A percentile compares a stretch with the other conserved stretches of the same genome.
These are phyloP conservation scores for Aspergillus pseudoviridinutans DNA, from an alignment of 2,329 filamentous ascomycete species.

Conservation along the genomic window DNA sequence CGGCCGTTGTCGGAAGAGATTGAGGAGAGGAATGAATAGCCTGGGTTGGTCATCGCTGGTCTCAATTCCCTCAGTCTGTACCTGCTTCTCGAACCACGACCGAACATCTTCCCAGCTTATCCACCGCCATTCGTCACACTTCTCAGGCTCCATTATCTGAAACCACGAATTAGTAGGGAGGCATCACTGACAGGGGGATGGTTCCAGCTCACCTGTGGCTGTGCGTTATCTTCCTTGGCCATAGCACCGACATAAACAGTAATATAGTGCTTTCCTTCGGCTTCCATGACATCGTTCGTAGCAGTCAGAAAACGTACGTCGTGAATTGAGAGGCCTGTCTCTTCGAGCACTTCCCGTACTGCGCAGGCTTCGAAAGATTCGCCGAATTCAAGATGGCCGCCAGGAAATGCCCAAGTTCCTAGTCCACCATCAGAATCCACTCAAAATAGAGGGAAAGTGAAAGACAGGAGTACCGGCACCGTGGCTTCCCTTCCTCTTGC, in stretches of 20 bases:
- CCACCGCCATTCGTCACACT: conserved; percentile 56
- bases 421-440: neutral
- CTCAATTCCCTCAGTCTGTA: conserved; percentile 17
- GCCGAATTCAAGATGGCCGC: conserved; percentile 69
- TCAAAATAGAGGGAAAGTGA: neutral
- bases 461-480: conserved; percentile 38
- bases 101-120: conserved; percentile 46
- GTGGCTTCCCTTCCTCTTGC: conserved; percentile 45
- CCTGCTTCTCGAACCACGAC: neutral
- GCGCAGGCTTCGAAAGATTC: conserved; percentile 63
- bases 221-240: conserved; percentile 44
- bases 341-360: conserved; percentile 64
- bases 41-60: conserved; percentile 10
- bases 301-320: conserved; percentile 54
- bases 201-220: conserved; percentile 50
- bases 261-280: conserved; percentile 66
- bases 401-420: conserved; percentile 65
- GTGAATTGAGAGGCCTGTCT: conserved; percentile 60
- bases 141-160: conserved; percentile 45
- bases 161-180: neutral
- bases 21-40: conserved; percentile 48
- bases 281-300: conserved; percentile 64
- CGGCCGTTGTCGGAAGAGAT: conserved; percentile 42
- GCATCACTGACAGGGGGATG: neutral
- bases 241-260: conserved; percentile 64